Conservation (phyloP, 345 rosid genomes). For the Adansonia digitata region DNA sequence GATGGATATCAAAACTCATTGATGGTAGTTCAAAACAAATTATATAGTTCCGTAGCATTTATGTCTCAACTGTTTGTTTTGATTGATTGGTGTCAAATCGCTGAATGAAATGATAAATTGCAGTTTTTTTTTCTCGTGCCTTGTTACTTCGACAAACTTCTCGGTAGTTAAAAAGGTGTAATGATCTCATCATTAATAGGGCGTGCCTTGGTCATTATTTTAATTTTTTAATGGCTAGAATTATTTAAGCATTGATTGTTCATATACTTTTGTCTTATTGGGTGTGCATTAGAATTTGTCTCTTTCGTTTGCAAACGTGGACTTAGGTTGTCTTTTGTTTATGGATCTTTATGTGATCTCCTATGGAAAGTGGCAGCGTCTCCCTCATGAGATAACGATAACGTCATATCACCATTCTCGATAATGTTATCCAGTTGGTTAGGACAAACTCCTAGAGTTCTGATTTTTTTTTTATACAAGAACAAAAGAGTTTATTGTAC, state of each 20-base stretch:
- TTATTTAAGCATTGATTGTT: background rate
- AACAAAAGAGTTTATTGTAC: background rate
- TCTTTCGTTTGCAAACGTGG: conserved; percentile 22
- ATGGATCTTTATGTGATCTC: conserved; percentile 21
- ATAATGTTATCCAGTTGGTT: conserved; percentile 15
- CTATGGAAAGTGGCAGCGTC: conserved; percentile 24
- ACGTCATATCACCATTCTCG: conserved; percentile 12
- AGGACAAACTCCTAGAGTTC: conserved; percentile 9
- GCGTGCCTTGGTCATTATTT: background rate
- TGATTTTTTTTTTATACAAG: background rate
- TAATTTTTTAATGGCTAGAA: background rate
- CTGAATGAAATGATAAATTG: background rate
- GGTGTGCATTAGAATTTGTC: conserved; percentile 3
- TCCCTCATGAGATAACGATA: conserved; percentile 18
- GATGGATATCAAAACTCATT: background rate
- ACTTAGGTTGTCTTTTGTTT: conserved; percentile 32
- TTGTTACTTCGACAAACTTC: background rate
- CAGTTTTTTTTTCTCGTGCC: background rate
- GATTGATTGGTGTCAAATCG: background rate
- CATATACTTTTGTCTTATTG: background rate
- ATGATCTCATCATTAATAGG: background rate
- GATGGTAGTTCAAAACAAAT: background rate
- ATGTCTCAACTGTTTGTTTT: background rate
- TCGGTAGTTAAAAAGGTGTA: background rate
- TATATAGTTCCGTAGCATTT: background rate